These are phyloP conservation scores for Colletotrichum musicola DNA, from an alignment of 2,329 filamentous ascomycete genomes.

Conservation along the genomic window DNA sequence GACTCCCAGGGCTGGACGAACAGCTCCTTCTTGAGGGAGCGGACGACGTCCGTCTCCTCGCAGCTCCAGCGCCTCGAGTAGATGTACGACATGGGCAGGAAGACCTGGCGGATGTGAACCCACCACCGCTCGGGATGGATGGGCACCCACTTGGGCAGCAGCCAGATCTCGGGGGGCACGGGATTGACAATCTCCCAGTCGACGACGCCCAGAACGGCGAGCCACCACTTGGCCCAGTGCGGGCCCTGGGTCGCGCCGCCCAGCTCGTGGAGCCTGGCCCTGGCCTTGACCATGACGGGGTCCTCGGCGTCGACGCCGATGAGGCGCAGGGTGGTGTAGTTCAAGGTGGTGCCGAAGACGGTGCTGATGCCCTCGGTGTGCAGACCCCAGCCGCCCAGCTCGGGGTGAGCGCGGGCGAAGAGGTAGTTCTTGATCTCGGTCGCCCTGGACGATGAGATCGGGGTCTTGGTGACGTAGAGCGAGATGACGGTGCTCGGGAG, in stretches of 20 bases:
- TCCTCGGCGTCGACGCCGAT: slow-evolving; percentile 88
- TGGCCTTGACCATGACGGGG: slow-evolving; percentile 85
- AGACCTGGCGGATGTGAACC: slow-evolving; percentile 99
- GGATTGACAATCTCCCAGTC: slow-evolving; percentile 96
- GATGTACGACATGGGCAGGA: slow-evolving; percentile 89
- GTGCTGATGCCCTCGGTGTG: slow-evolving; percentile 95
- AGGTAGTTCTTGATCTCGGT: slow-evolving; percentile 95
- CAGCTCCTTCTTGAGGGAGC: slow-evolving; percentile 81
- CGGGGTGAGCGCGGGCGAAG: slow-evolving; percentile 83
- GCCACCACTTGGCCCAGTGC: slow-evolving; percentile 98
- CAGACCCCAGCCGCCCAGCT: slow-evolving; percentile 96
- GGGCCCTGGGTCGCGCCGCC: slow-evolving; percentile 87
- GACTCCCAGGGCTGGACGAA: slow-evolving; percentile 82
- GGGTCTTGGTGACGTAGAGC: slow-evolving; percentile 91
- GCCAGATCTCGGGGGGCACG: slow-evolving; percentile 92
- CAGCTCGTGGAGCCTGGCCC: slow-evolving; percentile 83
- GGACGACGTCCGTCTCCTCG: slow-evolving; percentile 80
- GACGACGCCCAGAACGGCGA: slow-evolving; percentile 84
- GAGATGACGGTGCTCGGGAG: slow-evolving; percentile 86
- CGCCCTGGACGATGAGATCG: slow-evolving; percentile 82
- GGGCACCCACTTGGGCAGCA: slow-evolving; percentile 90
- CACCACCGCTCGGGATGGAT: slow-evolving; percentile 95
- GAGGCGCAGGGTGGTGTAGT: slow-evolving; percentile 85
- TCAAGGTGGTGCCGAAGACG: slow-evolving; percentile 90
- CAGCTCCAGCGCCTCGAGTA: slow-evolving; percentile 87